Base-by-base conservation (phyloP, 2,329 filamentous ascomycete genomes). In the Ustilaginoidea virens region DNA sequence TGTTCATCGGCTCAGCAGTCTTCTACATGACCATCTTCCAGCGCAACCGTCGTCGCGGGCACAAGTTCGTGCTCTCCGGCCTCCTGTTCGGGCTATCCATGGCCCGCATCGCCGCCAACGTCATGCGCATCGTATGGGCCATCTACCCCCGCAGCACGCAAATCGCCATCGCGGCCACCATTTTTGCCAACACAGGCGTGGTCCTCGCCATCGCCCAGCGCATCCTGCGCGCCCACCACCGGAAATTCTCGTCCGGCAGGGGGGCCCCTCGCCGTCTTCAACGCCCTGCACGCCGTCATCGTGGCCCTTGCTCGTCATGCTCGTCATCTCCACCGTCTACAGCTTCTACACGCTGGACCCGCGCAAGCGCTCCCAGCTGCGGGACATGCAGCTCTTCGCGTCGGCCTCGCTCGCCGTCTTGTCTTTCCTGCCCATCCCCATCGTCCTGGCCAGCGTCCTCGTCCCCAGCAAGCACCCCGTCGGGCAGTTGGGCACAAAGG, bases 161-260 rank as follows among this genome's bases (percentile, higher is more conserved):
- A 31, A 39, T 71, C 32, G 60, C 56, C 42, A 63, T 73, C 34
- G 71, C 75, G 6, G 69, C 79, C 4, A 61, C 62, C 38, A 67
- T 90, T 44, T 74, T 90, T 41, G 69, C 81, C 33, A 69, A 74
- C 25, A 74, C 78, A 0, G 82, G 81, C 23, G 72, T 85, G 11
- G 48, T 92, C 53, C 54, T 92, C 23, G 56, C 90, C 43, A 80
- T 86, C 45, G 55, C 75, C 0, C 80, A 83, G 51, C 73, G 83
- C 25, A 63, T 92, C 16, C 51, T 90, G 12, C 68, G 83, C 30
- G 77, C 78, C 4, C 68, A 71, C 25, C 79, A 86, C 43, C 80
- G 81, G 0, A 45, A n/a, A n/a, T 49, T 2, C 47, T 82, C 18
- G 82, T 80, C 33, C 87, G 81, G 80, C 63, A 68, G 36, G 59